Base-by-base conservation (phyloP, 2,329 filamentous ascomycete species). In the Sarocladium kiliense region DNA sequence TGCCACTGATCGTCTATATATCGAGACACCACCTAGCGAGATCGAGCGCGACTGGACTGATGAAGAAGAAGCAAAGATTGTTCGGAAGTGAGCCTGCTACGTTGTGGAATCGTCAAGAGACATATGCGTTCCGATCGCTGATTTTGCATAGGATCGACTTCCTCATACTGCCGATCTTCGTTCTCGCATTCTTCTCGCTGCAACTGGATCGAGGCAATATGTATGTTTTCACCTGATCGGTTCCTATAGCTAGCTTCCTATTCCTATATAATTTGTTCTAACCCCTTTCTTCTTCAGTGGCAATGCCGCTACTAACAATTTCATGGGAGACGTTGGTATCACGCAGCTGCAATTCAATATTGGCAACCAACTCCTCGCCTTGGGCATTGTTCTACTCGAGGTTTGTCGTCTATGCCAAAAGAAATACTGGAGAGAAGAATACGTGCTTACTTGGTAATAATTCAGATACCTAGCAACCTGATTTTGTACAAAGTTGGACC, bases 311-410 rank as follows among this genome's bases (percentile, higher is more conserved):
- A 75, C 73, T n/a, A 55, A 58, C 0, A 76, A 76, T 57, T 73
- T 78, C 56, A 70, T 76, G 12, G 60, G 67, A 27, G 75, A 78
- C 58, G 67, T 78, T 12, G 64, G 67, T 7, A 71, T 78, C 58
- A 73, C 68, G 2, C 74, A 74, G 9, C 71, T 77, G 56, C 71
- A 77, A 56, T 70, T 76, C 61, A 78, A 77, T 30, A 64, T 75
- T 34, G 75, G 75, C 4, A 69, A 73, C 12, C 71, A 75, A 55
- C 62, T 77, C 32, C 63, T 77, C 2, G 74, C 72, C 0, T 64
- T 71, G 1, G 74, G 74, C 4, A 76, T 77, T 34, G 73, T 77
- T 3, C 62, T 76, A 7, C 62, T 67, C 32, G 64, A 47, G 41
- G 41, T 44, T 23, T 16, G 41, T 25, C 9, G 7, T 19, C 36